A percentile compares a stretch with the other conserved stretches of the same genome.
Evolutionary conservation across 2,329 filamentous ascomycete species (phyloP).

Genomic region (Fusarium poae): DNA sequence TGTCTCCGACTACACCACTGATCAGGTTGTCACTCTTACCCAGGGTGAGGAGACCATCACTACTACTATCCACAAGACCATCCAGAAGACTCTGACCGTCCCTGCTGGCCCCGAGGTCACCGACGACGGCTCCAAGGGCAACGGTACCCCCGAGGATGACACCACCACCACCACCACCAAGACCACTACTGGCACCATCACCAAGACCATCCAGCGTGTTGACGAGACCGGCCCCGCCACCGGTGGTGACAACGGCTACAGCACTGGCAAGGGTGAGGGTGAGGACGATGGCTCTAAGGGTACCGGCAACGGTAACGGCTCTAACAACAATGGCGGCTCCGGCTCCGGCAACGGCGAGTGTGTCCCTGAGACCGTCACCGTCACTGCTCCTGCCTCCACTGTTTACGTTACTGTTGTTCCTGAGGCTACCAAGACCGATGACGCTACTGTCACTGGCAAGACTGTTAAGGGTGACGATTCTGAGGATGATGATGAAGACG

Average conservation of each 20-base stretch:
- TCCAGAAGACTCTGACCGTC: conserved; percentile 56
- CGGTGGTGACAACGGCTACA: conserved; percentile 39
- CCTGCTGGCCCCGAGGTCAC: conserved; percentile 39
- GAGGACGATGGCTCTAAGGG: conserved; percentile 31
- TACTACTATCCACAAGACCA: conserved; percentile 60
- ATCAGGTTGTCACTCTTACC: conserved; percentile 54
- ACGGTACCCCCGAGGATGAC: conserved; percentile 47
- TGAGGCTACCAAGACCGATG: conserved; percentile 40
- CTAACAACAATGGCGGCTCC: conserved; percentile 17
- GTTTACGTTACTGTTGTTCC: conserved; percentile 54
- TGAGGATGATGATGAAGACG: conserved; percentile 40
- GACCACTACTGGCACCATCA: conserved; percentile 55
- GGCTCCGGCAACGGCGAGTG: conserved; percentile 26
- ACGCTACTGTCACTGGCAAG: conserved; percentile 43
- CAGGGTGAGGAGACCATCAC: conserved; percentile 55
- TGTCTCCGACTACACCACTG: conserved; percentile 50
- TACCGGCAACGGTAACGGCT: conserved; percentile 14
- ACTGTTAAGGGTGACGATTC: conserved; percentile 23
- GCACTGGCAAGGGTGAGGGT: conserved; percentile 25
- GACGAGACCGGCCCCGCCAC: conserved; percentile 43
- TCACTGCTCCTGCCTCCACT: conserved; percentile 52
- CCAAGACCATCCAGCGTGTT: conserved; percentile 52
- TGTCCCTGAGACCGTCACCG: conserved; percentile 50
- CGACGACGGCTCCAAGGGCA: conserved; percentile 36
- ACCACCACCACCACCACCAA: conserved; percentile 56